These are phyloP conservation scores for Blastobotrys elegans DNA, from an alignment of 1,139 yeast genomes.

Conservation along the genomic window DNA sequence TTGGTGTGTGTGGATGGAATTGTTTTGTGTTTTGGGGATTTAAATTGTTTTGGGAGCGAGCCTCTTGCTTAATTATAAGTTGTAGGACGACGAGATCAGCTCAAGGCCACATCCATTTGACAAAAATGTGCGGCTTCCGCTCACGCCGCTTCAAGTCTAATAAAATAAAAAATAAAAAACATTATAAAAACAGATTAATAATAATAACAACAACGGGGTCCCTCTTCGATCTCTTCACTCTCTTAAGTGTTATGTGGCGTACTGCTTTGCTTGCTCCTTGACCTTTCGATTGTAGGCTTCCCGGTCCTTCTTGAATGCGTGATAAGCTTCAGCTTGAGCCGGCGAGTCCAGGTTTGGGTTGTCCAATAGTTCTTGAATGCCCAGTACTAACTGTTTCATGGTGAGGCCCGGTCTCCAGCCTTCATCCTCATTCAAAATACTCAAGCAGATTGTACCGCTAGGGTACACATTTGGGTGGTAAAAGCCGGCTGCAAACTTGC, in stretches of 20 bases:
- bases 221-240: not conserved
- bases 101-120: too few species aligned
- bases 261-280: conserved; percentile 72
- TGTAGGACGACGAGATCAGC: too few species aligned
- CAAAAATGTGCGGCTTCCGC: too few species aligned
- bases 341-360: conserved; percentile 94
- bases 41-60: too few species aligned
- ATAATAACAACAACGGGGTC: not conserved
- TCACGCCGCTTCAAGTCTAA: too few species aligned
- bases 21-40: too few species aligned
- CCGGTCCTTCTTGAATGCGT: conserved; percentile 50
- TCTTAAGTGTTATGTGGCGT: conserved; percentile 34
- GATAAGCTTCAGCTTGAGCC: conserved; percentile 96
- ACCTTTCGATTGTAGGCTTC: conserved; percentile 79
- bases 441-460: conserved; percentile 89
- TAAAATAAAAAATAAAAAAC: too few species aligned
- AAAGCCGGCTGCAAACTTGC: conserved; percentile 79
- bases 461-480: conserved; percentile 98
- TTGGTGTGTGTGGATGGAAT: not conserved
- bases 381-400: conserved; percentile 80
- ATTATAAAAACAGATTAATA: not conserved
- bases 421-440: conserved; percentile 89
- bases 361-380: conserved; percentile 86
- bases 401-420: conserved; percentile 99
- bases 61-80: too few species aligned